These are phyloP conservation scores for Phytopythium boreale DNA, from an alignment of 352 stramenopile genomes.

Conservation along the genomic window DNA sequence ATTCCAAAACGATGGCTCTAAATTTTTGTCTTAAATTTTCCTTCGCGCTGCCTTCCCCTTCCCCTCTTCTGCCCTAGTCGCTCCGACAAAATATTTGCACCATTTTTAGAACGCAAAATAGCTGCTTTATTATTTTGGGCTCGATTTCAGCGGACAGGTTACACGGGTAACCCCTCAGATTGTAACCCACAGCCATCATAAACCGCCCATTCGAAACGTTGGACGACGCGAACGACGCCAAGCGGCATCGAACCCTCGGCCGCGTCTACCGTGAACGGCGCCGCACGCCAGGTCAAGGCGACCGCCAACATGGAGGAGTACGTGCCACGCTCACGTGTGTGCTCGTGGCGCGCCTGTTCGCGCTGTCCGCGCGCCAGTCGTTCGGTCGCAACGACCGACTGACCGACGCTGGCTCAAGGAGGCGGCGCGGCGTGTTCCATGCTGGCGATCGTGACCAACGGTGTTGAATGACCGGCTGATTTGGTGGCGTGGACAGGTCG, in stretches of 20 bases:
- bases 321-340: not conserved
- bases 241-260: not conserved
- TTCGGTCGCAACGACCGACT: not conserved
- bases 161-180: not conserved
- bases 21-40: too few relatives aligned
- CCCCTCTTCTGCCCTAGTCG: too few relatives aligned
- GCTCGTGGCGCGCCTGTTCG: not conserved
- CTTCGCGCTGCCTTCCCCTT: too few relatives aligned
- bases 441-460: not conserved
- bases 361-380: not conserved
- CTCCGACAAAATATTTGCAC: too few relatives aligned
- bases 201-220: not conserved
- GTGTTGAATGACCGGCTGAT: too few relatives aligned
- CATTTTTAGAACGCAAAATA: too few relatives aligned
- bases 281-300: not conserved
- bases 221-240: not conserved
- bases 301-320: slow-evolving; percentile 1
- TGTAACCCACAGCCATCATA: not conserved
- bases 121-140: too few relatives aligned
- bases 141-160: not conserved
- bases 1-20: too few relatives aligned
- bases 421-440: not conserved
- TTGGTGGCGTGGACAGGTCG: slow-evolving; percentile 23
- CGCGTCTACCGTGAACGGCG: not conserved
- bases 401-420: not conserved